phyloP scores from a whole-genome alignment of 2,329 filamentous ascomycete species.

The Penicillium glabrum region DNA sequence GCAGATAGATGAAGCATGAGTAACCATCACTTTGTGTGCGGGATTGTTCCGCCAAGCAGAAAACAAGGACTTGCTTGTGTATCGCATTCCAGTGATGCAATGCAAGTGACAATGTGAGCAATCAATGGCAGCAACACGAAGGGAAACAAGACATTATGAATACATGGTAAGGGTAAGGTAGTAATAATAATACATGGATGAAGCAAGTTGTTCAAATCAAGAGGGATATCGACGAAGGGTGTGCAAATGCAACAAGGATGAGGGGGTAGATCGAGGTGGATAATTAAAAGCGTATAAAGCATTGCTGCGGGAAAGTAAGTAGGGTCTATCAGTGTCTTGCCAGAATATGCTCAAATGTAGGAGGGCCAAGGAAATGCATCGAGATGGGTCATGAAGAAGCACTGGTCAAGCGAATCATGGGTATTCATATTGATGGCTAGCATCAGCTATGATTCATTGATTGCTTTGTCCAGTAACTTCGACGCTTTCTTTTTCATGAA shows the following conservation, averaged over 20 bases:
- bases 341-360: not conserved
- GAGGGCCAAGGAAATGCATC: not conserved
- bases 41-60: not conserved
- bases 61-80: not conserved
- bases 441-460: slow-evolving; percentile 5
- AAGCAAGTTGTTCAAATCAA: slow-evolving; percentile 12
- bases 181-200: slow-evolving; percentile 20
- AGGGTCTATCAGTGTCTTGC: not conserved
- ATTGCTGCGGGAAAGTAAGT: not conserved
- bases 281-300: slow-evolving; percentile 5
- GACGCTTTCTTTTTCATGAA: not conserved
- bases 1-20: not conserved
- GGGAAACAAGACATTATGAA: slow-evolving; percentile 15
- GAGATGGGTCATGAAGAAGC: slow-evolving; percentile 10
- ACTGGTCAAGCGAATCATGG: slow-evolving; percentile 11
- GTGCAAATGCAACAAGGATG: not conserved
- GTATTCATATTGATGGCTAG: slow-evolving; percentile 8
- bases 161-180: slow-evolving; percentile 12
- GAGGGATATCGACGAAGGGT: slow-evolving; percentile 9
- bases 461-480: not conserved
- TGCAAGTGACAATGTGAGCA: not conserved
- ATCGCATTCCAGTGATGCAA: not conserved
- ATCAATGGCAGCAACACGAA: not conserved
- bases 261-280: not conserved
- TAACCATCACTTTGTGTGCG: not conserved